A percentile compares a stretch with the other conserved stretches of the same genome.
phyloP scores from a whole-genome alignment of 2,329 filamentous ascomycete genomes.

The Didymosphaeria variabile region DNA sequence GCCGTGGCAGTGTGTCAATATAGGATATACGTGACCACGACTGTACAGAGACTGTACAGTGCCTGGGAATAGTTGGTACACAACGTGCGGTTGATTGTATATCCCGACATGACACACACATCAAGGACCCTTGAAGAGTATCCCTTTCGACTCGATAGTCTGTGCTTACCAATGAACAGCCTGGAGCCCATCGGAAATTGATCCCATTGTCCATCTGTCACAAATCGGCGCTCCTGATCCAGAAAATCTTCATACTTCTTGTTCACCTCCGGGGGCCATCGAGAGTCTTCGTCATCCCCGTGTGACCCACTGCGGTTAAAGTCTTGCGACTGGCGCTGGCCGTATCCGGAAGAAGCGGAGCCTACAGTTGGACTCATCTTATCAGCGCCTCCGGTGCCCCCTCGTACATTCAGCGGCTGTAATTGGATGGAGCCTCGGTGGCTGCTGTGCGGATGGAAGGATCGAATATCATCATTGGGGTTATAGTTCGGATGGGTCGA shows the following conservation, averaged over 20 bases:
- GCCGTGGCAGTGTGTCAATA: background rate
- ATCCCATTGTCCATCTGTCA: slow-evolving; percentile 82
- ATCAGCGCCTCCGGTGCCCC: slow-evolving; percentile 4
- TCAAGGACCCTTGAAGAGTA: background rate
- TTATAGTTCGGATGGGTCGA: slow-evolving; percentile 59
- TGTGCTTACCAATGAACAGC: slow-evolving; percentile 77
- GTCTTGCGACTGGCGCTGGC: slow-evolving; percentile 38
- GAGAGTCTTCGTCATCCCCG: slow-evolving; percentile 56
- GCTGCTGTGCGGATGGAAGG: slow-evolving; percentile 59
- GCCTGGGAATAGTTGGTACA: background rate
- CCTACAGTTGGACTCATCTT: slow-evolving; percentile 27
- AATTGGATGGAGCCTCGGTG: slow-evolving; percentile 43
- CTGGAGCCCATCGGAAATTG: slow-evolving; percentile 79
- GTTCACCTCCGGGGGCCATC: slow-evolving; percentile 68
- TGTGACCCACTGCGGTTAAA: slow-evolving; percentile 35
- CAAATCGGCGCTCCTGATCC: slow-evolving; percentile 76
- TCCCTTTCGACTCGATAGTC: background rate
- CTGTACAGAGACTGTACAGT: background rate
- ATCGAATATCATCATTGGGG: slow-evolving; percentile 59
- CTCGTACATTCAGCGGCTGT: slow-evolving; percentile 35
- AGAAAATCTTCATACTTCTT: slow-evolving; percentile 77
- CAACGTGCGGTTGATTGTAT: background rate
- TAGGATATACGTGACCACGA: background rate
- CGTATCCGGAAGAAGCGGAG: slow-evolving; percentile 39
- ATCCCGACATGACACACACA: background rate